These are phyloP conservation scores for Angophora floribunda DNA, from an alignment of 345 rosid genomes.

Conservation along the genomic window DNA sequence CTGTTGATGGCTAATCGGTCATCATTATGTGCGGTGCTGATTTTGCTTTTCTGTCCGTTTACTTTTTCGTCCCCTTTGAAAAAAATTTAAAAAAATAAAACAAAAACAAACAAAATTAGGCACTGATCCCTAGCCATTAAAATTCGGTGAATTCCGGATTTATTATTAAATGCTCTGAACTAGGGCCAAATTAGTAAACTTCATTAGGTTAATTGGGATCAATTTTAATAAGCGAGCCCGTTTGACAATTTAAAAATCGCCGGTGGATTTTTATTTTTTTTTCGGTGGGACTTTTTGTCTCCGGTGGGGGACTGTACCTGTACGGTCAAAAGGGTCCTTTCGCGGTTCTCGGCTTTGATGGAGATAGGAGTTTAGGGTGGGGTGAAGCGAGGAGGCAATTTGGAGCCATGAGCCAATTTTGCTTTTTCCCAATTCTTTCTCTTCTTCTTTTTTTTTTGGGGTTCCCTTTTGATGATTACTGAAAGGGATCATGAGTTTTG, in stretches of 20 bases:
- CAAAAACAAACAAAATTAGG: not conserved
- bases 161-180: not conserved
- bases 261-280: rapidly evolving
- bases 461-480: not conserved
- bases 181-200: not conserved
- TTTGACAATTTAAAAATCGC: not conserved
- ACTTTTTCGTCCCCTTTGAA: not conserved
- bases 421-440: not conserved
- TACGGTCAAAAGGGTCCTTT: not conserved
- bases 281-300: not conserved
- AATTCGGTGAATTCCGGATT: not conserved
- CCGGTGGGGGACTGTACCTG: not conserved
- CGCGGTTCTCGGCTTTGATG: not conserved
- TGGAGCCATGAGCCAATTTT: not conserved
- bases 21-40: not conserved
- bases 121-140: not conserved
- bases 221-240: not conserved
- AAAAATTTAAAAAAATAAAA: not conserved
- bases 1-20: not conserved
- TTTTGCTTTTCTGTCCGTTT: not conserved
- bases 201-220: not conserved
- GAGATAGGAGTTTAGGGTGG: not conserved
- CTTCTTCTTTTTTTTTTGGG: not conserved
- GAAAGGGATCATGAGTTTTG: not conserved
- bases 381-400: not conserved